Percentiles rank a stretch among this genome's conserved stretches.
Evolutionary conservation across 345 rosid species (phyloP).

Genomic region (Angophora floribunda): DNA sequence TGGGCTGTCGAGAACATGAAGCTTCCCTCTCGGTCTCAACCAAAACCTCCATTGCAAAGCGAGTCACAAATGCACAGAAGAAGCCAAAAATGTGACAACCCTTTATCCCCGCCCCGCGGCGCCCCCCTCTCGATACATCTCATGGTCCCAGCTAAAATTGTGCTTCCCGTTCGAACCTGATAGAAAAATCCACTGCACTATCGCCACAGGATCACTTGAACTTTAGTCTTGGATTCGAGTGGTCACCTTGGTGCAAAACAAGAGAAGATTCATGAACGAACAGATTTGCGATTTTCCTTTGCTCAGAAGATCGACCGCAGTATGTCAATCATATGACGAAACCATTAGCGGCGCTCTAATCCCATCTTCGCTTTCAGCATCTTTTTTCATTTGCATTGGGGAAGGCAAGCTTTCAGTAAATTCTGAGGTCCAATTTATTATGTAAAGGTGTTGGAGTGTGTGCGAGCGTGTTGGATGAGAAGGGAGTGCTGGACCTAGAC

Average conservation of each 20-base stretch:
- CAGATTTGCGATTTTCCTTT: not conserved
- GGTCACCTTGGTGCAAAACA: not conserved
- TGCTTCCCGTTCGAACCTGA: not conserved
- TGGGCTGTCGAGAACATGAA: not conserved
- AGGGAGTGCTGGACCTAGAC: conserved; percentile 75
- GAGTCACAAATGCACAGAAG: not conserved
- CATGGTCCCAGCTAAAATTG: not conserved
- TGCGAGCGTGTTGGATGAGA: conserved; percentile 54
- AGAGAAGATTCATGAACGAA: not conserved
- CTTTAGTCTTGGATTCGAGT: not conserved
- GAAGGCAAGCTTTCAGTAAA: not conserved
- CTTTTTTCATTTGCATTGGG: not conserved
- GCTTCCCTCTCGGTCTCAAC: not conserved
- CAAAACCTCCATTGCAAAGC: not conserved
- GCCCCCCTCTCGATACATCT: not conserved
- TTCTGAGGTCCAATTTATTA: not conserved
- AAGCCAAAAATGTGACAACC: not conserved
- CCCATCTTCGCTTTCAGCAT: not conserved
- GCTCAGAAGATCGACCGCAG: not conserved
- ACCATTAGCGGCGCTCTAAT: not conserved
- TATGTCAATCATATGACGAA: not conserved
- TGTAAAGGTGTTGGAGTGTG: conserved; percentile 62
- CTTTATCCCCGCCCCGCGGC: too few relatives aligned
- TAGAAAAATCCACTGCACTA: not conserved
- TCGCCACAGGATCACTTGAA: not conserved